Evolutionary conservation across 108 stramenopile genomes (phyloP).

Genomic region (Ochromonas danica): DNA sequence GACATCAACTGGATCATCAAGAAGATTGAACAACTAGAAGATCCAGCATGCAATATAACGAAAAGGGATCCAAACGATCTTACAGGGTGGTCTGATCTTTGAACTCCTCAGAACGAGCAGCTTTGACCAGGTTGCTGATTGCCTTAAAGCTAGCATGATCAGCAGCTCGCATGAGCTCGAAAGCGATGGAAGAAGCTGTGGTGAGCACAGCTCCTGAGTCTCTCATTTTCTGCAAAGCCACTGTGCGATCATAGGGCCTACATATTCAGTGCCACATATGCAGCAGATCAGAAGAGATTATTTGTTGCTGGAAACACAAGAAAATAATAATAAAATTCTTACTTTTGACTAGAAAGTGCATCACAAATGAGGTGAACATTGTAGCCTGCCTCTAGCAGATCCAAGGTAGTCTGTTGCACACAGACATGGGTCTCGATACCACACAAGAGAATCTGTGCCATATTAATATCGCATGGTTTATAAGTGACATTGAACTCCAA

Average conservation of each 20-base stretch:
- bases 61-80: no score
- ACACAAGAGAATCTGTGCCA: constrained; percentile 75
- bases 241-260: constrained; percentile 46
- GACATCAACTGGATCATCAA: no score
- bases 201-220: constrained; percentile 54
- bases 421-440: constrained; percentile 85
- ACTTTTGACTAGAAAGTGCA: constrained; percentile 52
- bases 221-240: constrained; percentile 51
- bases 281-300: not conserved
- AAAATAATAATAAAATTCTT: not conserved
- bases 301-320: not conserved
- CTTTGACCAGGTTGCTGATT: constrained; percentile 33
- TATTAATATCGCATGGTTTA: no score
- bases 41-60: no score
- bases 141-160: constrained; percentile 44
- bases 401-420: constrained; percentile 53
- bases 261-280: constrained; percentile 25
- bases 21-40: no score
- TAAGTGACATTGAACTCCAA: no score
- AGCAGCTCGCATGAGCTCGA: constrained; percentile 46
- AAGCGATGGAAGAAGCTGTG: constrained; percentile 56
- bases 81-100: no score
- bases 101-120: not conserved
- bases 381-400: constrained; percentile 44
- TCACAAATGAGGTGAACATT: constrained; percentile 50